Base-by-base conservation (phyloP, 2,329 filamentous ascomycete species). In the Fusarium protoensiforme region DNA sequence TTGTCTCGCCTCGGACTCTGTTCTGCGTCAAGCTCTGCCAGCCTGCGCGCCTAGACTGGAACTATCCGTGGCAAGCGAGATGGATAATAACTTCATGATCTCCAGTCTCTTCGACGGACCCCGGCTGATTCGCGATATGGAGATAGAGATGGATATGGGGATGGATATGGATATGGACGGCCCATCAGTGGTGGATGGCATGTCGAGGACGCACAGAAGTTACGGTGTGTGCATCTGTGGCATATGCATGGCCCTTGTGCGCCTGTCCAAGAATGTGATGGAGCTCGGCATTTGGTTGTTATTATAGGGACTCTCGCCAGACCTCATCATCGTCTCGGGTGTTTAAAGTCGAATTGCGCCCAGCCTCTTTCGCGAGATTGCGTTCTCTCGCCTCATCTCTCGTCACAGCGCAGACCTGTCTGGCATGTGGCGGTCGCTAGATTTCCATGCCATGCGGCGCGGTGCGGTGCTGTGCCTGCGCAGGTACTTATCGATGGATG, bases 351-450 rank as follows among this genome's bases (percentile, higher is more conserved):
- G 56, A 64, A 66, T 65, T 71, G 67, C 59, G 64, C 68, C 48
- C 59, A 61, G 51, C 36, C 33, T 43, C 33, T 61, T 39, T 59
- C 53, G 64, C 61, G 61, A 68, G 58, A 68, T 71, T 61, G 67
- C 57, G 59, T 66, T 66, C 67, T 62, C 64, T 64, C 58, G 53
- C 57, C 61, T 77, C 63, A 68, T 68, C 67, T 67, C 64, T 73
- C 65, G 67, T 67, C 69, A 70, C 60, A 35, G 58, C 63, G 56
- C 64, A 69, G 65, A 68, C 51, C 59, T 58, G 48, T 77, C 68
- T 75, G 72, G 65, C 63, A 72, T 74, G 66, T 74, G 75, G 75
- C 75, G 61, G 73, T 70, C 72, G 41, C 62, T 77, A 73, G 69
- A 75, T 75, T 67, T 71, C 36, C 43, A 46, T 68, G 69, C 59